Percentiles rank a stretch among this genome's conserved stretches.
Evolutionary conservation across 202 grass and related monocot species (phyloP).

Genomic region (Dendrocalamus latiflorus): DNA sequence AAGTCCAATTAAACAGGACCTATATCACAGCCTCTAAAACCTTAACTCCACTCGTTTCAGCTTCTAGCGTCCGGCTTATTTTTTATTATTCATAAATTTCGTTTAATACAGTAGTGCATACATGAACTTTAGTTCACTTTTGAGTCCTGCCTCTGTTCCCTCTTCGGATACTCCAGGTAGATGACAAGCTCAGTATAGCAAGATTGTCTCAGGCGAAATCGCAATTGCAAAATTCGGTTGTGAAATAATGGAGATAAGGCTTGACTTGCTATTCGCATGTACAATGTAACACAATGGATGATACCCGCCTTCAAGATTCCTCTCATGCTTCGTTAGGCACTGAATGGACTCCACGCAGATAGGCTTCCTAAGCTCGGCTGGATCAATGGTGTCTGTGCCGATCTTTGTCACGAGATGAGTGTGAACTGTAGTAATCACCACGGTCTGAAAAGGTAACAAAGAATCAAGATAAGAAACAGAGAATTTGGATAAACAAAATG

Average conservation of each 20-base stretch:
- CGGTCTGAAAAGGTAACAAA: conserved; percentile 37
- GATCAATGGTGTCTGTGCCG: conserved; percentile 55
- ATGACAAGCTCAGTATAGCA: neutral
- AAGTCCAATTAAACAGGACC: too few species aligned
- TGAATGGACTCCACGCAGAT: neutral
- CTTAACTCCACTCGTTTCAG: too few species aligned
- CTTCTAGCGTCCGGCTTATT: too few species aligned
- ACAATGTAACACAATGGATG: neutral
- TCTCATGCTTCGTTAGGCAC: neutral
- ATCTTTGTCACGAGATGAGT: conserved; percentile 71
- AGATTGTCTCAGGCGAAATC: neutral
- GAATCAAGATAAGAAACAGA: conserved; percentile 8
- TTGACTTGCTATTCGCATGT: neutral
- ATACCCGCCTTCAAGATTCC: neutral
- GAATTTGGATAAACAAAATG: neutral
- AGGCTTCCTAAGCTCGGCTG: neutral
- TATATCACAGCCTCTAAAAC: too few species aligned
- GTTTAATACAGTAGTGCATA: neutral
- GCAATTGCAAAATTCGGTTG: neutral
- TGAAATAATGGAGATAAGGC: neutral
- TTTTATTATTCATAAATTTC: too few species aligned
- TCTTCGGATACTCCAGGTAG: neutral
- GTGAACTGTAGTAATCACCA: conserved; percentile 45
- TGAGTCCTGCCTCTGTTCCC: neutral
- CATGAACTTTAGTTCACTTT: neutral